Conservation (phyloP, 768 basidiomycete species). For the Amanita subjunquillea region DNA sequence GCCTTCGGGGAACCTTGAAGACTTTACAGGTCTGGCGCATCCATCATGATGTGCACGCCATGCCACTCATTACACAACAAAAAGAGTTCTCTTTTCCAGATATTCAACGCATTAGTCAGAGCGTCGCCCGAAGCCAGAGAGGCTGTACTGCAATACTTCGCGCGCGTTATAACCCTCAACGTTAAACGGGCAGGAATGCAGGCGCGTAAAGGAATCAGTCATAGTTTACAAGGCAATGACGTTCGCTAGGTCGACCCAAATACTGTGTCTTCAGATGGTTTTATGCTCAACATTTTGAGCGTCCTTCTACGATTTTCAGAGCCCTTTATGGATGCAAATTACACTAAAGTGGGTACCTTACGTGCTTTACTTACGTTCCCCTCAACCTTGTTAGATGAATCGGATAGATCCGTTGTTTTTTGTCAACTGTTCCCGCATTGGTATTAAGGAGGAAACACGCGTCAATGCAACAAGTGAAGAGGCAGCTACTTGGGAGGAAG, state of each 20-base stretch:
- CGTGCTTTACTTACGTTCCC: neutral
- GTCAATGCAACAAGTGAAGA: constrained; percentile 90
- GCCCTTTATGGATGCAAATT: constrained; percentile 90
- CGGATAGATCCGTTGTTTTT: constrained; percentile 83
- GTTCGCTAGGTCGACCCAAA: constrained; percentile 60
- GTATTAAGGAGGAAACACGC: constrained; percentile 83
- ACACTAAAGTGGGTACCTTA: constrained; percentile 54
- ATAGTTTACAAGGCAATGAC: neutral
- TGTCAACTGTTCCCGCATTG: constrained; percentile 58
- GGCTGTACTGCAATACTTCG: constrained; percentile 75
- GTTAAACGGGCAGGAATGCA: constrained; percentile 86
- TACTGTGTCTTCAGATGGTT: constrained; percentile 84
- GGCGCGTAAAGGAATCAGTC: constrained; percentile 23
- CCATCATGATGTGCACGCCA: neutral
- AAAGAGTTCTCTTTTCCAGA: constrained; percentile 64
- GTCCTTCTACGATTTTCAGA: constrained; percentile 80
- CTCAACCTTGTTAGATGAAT: constrained; percentile 52
- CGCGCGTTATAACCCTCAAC: constrained; percentile 66
- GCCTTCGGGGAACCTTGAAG: constrained; percentile 78
- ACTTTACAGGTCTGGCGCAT: constrained; percentile 57
- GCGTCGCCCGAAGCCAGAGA: constrained; percentile 72
- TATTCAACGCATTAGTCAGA: constrained; percentile 84
- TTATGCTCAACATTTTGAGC: constrained; percentile 85
- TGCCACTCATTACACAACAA: neutral
- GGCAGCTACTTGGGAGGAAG: constrained; percentile 59